Conservation (phyloP, 768 basidiomycete genomes). For the Kwoniella shandongensis region DNA sequence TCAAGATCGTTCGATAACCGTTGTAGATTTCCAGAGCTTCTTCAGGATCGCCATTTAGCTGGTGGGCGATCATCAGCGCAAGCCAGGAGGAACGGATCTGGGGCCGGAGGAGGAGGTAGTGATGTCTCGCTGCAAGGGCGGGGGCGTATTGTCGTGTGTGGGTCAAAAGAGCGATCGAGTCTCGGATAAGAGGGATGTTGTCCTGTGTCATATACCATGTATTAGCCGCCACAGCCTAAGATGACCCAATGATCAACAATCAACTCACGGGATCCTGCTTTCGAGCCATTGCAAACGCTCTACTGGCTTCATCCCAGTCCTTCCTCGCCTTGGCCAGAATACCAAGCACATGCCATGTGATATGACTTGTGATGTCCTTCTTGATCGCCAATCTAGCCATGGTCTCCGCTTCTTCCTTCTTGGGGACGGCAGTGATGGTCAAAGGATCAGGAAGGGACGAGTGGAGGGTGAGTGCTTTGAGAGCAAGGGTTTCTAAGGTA, state of each 20-base stretch:
- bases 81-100: constrained; percentile 85
- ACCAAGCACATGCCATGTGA: constrained; percentile 97
- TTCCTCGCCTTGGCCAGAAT: constrained; percentile 91
- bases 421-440: constrained; percentile 64
- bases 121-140: constrained; percentile 77
- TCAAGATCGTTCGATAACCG: constrained; percentile 68
- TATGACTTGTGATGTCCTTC: constrained; percentile 66
- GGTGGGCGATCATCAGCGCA: constrained; percentile 81
- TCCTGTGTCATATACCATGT: constrained; percentile 61
- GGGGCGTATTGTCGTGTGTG: constrained; percentile 78
- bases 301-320: constrained; percentile 90
- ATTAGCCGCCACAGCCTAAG: constrained; percentile 2
- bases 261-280: constrained; percentile 77
- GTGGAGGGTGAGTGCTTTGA: constrained; percentile 80
- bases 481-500: constrained; percentile 79
- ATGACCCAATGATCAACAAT: neutral
- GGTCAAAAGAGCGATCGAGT: constrained; percentile 82
- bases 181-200: constrained; percentile 88
- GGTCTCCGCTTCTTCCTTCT: constrained; percentile 63
- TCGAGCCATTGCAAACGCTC: constrained; percentile 86
- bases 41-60: constrained; percentile 70
- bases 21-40: constrained; percentile 74
- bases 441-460: constrained; percentile 47
- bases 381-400: constrained; percentile 49
- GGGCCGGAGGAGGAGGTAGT: constrained; percentile 75